These are phyloP conservation scores for Halophytophthora batemanensis DNA, from an alignment of 352 stramenopile species.

Conservation along the genomic window DNA sequence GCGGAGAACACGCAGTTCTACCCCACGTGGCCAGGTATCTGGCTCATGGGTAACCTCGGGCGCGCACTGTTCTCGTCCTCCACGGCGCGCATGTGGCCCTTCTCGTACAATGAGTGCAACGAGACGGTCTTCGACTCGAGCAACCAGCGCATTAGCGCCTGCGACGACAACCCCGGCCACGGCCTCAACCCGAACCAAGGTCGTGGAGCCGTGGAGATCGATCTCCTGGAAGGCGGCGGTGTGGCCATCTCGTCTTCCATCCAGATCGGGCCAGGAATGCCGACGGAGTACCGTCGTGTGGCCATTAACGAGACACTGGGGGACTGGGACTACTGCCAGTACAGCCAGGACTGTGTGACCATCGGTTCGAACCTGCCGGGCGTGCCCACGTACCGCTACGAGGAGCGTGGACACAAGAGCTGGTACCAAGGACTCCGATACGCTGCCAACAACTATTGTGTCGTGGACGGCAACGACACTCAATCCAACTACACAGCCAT, in stretches of 20 bases:
- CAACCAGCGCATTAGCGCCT: slow-evolving; percentile 73
- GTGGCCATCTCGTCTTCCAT: slow-evolving; percentile 82
- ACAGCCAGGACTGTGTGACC: slow-evolving; percentile 34
- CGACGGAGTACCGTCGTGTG: too few relatives aligned
- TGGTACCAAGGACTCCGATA: slow-evolving; percentile 68
- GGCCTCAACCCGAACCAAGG: slow-evolving; percentile 85
- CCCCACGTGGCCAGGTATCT: slow-evolving; percentile 93
- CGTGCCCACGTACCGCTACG: slow-evolving; percentile 38
- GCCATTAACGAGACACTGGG: too few relatives aligned
- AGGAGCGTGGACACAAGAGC: slow-evolving; percentile 25
- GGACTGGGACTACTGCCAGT: slow-evolving; percentile 59
- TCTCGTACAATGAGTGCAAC: slow-evolving; percentile 91
- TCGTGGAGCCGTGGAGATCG: slow-evolving; percentile 92
- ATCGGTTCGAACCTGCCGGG: slow-evolving; percentile 47
- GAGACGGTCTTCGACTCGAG: slow-evolving; percentile 4
- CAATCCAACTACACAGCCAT: too few relatives aligned
- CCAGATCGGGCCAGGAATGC: slow-evolving; percentile 79
- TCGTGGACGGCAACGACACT: slow-evolving; percentile 7
- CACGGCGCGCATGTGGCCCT: slow-evolving; percentile 94
- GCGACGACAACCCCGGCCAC: slow-evolving; percentile 87
- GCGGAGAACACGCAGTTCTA: slow-evolving; percentile 48
- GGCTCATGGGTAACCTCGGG: slow-evolving; percentile 94
- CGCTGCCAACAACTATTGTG: slow-evolving; percentile 43
- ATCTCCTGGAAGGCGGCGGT: slow-evolving; percentile 89
- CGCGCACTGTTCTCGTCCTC: slow-evolving; percentile 90